Evolutionary conservation across 164 flowering plant genomes (phyloP), one percentile per base, ranked within the genome.

Genomic region (Macadamia tetraphylla): DNA sequence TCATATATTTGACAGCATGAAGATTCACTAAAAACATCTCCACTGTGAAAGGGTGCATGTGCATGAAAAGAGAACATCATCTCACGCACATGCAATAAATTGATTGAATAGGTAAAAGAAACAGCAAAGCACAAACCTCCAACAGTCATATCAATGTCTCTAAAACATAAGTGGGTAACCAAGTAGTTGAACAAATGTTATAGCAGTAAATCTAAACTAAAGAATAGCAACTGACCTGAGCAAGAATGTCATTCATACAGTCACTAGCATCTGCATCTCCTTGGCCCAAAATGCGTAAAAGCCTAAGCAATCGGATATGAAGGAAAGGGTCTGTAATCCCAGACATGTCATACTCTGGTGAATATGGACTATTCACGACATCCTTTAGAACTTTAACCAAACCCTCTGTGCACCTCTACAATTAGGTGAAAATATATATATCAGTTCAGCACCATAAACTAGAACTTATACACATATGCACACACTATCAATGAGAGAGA

Each of bases 251-350:
- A 81, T 87, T 95, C 99, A 95, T 95, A 60, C 74, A 62, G 73
- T 95, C 99, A 82, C 98, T 95, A 60, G 97, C 89, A 82, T 90
- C 98, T 15, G 92, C 89, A 88, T 95, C 98, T 71, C 94, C 98
- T 35, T 91, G 87, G 62, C 98, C 99, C 79, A 95, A 76, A 53
- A 84, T 73, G 31, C 86, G 87, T 78, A 95, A 81, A 61, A 92
- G 85, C 78, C 73, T 90, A 53, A 95, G 88, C 83, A 92, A 73
- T 79, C 97, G 82, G 58, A 95, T 91, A 65, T 95, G 98, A 58
- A 95, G 96, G 75, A 95, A 95, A 69, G 99, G 99, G 69, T 95
- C 99, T 42, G 98, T 78, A 74, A 95, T 89, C 71, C 99, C 99
- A 71, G 97, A 85, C 81, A 95, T 67, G 73, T 95, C 99, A 76